Percentiles rank a stretch among this genome's conserved stretches.
Conservation (phyloP, 2,329 filamentous ascomycete genomes). For the Akanthomyces muscarius region DNA sequence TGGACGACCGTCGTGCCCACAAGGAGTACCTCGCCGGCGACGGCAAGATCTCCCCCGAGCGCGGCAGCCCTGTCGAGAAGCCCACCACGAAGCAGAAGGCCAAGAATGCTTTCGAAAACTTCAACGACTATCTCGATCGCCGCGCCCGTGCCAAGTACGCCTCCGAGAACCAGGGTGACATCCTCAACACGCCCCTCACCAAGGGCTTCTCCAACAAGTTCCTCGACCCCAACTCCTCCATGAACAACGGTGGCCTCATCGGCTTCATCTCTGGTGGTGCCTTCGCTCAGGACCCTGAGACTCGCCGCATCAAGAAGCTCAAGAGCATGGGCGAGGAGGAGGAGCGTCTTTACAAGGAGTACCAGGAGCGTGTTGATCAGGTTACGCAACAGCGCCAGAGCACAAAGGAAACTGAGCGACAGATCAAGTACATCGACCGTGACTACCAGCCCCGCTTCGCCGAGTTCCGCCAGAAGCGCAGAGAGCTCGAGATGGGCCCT, state of each 20-base stretch:
- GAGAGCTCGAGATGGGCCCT: slow-evolving; percentile 17
- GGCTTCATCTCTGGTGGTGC: slow-evolving; percentile 18
- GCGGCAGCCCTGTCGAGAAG: background rate
- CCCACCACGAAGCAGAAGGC: slow-evolving; percentile 14
- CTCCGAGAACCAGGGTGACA: slow-evolving; percentile 18
- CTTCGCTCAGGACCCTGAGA: slow-evolving; percentile 16
- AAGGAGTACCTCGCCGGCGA: slow-evolving; percentile 14
- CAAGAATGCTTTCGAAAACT: slow-evolving; percentile 17
- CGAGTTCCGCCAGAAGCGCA: slow-evolving; percentile 16
- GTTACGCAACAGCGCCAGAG: slow-evolving; percentile 17
- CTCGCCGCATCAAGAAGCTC: slow-evolving; percentile 14
- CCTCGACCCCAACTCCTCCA: slow-evolving; percentile 24
- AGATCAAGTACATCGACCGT: slow-evolving; percentile 16
- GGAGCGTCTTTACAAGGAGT: slow-evolving; percentile 16
- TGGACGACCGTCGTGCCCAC: slow-evolving; percentile 17
- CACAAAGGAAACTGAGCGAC: slow-evolving; percentile 15
- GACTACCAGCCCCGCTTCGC: slow-evolving; percentile 18
- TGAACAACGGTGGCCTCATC: slow-evolving; percentile 19
- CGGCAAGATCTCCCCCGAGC: slow-evolving; percentile 6
- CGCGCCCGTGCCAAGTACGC: slow-evolving; percentile 18
- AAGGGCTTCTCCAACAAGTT: slow-evolving; percentile 28
- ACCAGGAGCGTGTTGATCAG: slow-evolving; percentile 16
- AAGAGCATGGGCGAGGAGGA: slow-evolving; percentile 15
- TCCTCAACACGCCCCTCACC: slow-evolving; percentile 17
- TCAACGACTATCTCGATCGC: slow-evolving; percentile 19